These are phyloP conservation scores for Mangifera indica DNA, from an alignment of 345 rosid species.

Conservation along the genomic window DNA sequence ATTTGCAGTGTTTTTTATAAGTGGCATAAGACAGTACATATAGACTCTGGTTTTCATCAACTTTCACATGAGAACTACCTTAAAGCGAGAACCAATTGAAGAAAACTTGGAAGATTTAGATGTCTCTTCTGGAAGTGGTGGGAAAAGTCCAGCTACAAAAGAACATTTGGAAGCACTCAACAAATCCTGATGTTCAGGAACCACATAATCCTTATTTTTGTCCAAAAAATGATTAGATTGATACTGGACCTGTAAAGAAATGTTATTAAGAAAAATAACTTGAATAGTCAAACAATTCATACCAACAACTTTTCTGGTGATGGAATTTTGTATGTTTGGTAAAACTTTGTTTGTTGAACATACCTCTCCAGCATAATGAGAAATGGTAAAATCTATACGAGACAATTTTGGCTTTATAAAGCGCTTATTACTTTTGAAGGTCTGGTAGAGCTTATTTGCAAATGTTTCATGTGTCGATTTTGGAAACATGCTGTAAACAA, in stretches of 20 bases:
- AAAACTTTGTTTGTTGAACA: slow-evolving; percentile 11
- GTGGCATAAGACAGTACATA: background rate
- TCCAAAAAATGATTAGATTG: slow-evolving; percentile 95
- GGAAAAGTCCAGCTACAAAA: slow-evolving; percentile 91
- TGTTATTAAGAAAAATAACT: background rate
- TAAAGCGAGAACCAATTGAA: slow-evolving; percentile 92
- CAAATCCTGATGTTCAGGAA: slow-evolving; percentile 93
- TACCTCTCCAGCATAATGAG: slow-evolving; percentile 98
- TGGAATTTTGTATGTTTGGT: background rate
- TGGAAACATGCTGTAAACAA: slow-evolving; percentile 87
- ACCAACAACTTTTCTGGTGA: background rate
- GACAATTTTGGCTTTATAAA: slow-evolving; percentile 95
- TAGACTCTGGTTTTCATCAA: background rate
- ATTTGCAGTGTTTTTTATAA: background rate
- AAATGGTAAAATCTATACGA: slow-evolving; percentile 85
- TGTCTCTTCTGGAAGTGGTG: slow-evolving; percentile 83
- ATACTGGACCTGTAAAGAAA: slow-evolving; percentile 68
- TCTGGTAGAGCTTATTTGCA: slow-evolving; percentile 91
- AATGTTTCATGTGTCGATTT: slow-evolving; percentile 98
- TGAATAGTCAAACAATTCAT: background rate
- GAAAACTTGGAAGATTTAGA: slow-evolving; percentile 92
- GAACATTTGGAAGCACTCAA: slow-evolving; percentile 71
- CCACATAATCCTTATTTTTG: slow-evolving; percentile 96
- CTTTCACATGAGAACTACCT: slow-evolving; percentile 40
- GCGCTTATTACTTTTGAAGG: slow-evolving; percentile 81